Evolutionary conservation across 2,329 filamentous ascomycete genomes (phyloP), one percentile per base, ranked within the genome.

Genomic region (Camillea tinctor): DNA sequence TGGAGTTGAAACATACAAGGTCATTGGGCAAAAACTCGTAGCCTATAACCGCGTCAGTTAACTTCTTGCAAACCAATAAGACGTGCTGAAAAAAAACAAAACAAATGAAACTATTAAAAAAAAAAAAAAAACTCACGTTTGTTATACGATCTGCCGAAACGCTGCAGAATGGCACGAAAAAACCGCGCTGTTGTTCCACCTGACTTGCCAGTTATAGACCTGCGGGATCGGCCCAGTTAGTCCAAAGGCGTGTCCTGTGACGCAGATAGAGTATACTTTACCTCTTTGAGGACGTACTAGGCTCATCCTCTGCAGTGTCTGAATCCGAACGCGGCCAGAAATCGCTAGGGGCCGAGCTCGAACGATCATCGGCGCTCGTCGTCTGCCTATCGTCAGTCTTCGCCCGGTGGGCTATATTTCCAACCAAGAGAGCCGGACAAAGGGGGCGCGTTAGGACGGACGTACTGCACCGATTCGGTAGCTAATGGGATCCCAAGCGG

Each of bases 301-400:
- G 23, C 24, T 55, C 63, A 15, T 59, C 57, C 50, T 55, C 63
- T 22, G 65, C 66, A 52, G 68, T 66, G 23, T 68, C 68, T 7
- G 68, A 68, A 51, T 69, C 67, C 22, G 60, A 58, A 6, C 44
- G 60, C 24, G 68, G 68, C 65, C 65, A 70, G 52, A 68, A 64
- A 3, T 67, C 60, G 44, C 59, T 64, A n/a, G 62, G 60, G 11
- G 58, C 57, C 13, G 59, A 48, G 19, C 55, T 60, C 4, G 60
- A 40, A n/a, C 57, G 57, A 20, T 66, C 63, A 22, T 64, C 61
- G 17, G 61, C 60, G 7, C 57, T 60, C 48, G 55, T 62, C 5
- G 52, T 44, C 60, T 61, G 26, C 7, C 51, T 55, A 20, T 13
- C 52, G 56, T 62, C 51, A 64, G 57, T 24, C 50, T 49, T n/a